Evolutionary conservation across 1,139 yeast genomes (phyloP).

Genomic region (Lodderomyces elongisporus): DNA sequence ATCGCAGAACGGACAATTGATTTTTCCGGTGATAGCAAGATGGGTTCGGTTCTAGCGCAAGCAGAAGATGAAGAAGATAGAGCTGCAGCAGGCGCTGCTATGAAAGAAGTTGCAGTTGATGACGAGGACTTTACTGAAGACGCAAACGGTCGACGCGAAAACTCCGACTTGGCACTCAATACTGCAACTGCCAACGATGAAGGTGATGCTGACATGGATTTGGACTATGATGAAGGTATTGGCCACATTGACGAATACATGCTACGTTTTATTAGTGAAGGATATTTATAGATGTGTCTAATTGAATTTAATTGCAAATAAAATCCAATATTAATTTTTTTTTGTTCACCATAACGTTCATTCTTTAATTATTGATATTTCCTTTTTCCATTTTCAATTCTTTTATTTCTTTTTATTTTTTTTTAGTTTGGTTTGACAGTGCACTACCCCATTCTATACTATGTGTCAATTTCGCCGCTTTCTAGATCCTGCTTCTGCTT

Average conservation of each 20-base stretch:
- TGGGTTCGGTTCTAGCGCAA: slow-evolving; percentile 72
- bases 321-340: slow-evolving; percentile 23
- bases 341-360: slow-evolving; percentile 34
- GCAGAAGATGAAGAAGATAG: slow-evolving; percentile 98
- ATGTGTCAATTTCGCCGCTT: no score
- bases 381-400: no score
- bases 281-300: slow-evolving; percentile 36
- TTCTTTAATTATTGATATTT: slow-evolving; percentile 35
- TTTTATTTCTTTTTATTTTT: no score
- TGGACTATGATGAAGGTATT: slow-evolving; percentile 66
- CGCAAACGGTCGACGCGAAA: slow-evolving; percentile 2
- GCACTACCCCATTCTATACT: no score
- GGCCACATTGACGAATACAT: slow-evolving; percentile 96
- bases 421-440: no score
- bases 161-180: slow-evolving; percentile 8
- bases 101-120: slow-evolving; percentile 81
- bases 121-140: slow-evolving; percentile 70
- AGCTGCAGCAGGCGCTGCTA: slow-evolving; percentile 83
- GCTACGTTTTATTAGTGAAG: slow-evolving; percentile 85
- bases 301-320: background rate
- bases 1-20: slow-evolving; percentile 34
- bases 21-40: slow-evolving; percentile 40
- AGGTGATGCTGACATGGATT: slow-evolving; percentile 32
- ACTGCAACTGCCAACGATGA: slow-evolving; percentile 35
- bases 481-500: no score